Base-by-base conservation (phyloP, 371 early-diverging fungal species). In the Furculomyces boomerangus region DNA sequence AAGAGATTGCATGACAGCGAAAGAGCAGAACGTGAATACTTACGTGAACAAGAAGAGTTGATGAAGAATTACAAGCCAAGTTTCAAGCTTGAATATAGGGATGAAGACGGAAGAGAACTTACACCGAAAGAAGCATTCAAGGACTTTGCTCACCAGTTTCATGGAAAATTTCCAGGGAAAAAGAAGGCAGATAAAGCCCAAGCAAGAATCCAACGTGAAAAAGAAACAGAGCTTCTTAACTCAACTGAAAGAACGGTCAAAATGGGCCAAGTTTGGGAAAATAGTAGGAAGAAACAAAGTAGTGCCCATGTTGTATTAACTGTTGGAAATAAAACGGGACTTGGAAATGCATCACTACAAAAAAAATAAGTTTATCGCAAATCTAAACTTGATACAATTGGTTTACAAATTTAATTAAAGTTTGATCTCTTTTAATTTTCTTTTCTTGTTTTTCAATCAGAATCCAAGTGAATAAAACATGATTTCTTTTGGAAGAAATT, bases 81-180 rank as follows among this genome's bases (percentile, higher is more conserved):
- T 49, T 79, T 96, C 40, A 75, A 83, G 31, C 63, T 96, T n/a
- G 86, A 89, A 64, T 90, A 96, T 58, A 74, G 78, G 18, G 95
- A 96, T 64, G 87, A 88, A 55, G 71, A 71, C 31, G 97, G 97
- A 5, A 74, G 84, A 53, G 66, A 72, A 20, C 64, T 94, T 67
- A 80, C 74, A 31, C 75, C 81, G 35, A 93, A 90, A 64, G 91
- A 94, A 66, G 97, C 97, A 0, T 96, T 84, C 72, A 78, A 85
- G 51, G 80, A 78, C 60, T 71, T 91, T 60, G 89, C 92, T 24
- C 93, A 96, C 55, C 86, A 87, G 55, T 96, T 96, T 79, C 95
- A 96, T 63, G 97, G 96, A 28, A 87, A 86, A 60, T 73, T 76
- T 1, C 80, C 89, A 18, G 95, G 97, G 44, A 93, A 92, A 63